Evolutionary conservation across 2,329 filamentous ascomycete species (phyloP).

Genomic region (Sarocladiaceae sp.): DNA sequence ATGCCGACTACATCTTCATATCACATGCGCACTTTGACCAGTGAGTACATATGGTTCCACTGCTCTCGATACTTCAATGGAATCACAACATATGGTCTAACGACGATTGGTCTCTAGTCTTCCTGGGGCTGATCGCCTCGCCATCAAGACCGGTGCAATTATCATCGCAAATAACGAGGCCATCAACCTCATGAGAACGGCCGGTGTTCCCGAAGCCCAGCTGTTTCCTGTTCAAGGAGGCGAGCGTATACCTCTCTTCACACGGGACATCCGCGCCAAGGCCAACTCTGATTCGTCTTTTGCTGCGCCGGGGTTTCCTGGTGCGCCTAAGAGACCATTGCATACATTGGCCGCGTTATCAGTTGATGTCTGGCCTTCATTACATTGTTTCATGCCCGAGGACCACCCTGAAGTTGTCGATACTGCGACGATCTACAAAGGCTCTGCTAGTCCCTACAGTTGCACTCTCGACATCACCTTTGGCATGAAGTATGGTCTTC

Average conservation of each 20-base stretch:
- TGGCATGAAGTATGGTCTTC: constrained; percentile 16
- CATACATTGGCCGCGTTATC: constrained; percentile 10
- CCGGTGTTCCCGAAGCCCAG: constrained; percentile 18
- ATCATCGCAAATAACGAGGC: constrained; percentile 19
- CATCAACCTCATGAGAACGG: constrained; percentile 16
- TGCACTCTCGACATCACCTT: constrained; percentile 17
- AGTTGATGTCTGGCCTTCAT: constrained; percentile 18
- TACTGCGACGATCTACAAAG: background rate
- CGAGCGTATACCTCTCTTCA: constrained; percentile 19
- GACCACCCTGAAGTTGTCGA: background rate
- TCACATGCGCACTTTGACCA: constrained; percentile 20
- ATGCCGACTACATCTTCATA: constrained; percentile 21
- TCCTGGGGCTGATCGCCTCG: constrained; percentile 19
- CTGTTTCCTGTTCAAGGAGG: constrained; percentile 17
- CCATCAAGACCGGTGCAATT: constrained; percentile 17
- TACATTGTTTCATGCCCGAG: constrained; percentile 18
- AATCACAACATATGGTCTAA: background rate
- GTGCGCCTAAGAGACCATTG: background rate
- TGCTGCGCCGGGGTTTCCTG: background rate
- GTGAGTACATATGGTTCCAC: constrained; percentile 4
- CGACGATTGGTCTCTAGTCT: constrained; percentile 10
- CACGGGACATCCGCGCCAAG: constrained; percentile 7
- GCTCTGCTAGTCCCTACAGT: constrained; percentile 5
- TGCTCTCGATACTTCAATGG: too few species aligned
- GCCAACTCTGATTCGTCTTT: background rate